Evolutionary conservation across 208 protist species (phyloP), one percentile per base, ranked within the genome.

Genomic region (Angomonas deanei): DNA sequence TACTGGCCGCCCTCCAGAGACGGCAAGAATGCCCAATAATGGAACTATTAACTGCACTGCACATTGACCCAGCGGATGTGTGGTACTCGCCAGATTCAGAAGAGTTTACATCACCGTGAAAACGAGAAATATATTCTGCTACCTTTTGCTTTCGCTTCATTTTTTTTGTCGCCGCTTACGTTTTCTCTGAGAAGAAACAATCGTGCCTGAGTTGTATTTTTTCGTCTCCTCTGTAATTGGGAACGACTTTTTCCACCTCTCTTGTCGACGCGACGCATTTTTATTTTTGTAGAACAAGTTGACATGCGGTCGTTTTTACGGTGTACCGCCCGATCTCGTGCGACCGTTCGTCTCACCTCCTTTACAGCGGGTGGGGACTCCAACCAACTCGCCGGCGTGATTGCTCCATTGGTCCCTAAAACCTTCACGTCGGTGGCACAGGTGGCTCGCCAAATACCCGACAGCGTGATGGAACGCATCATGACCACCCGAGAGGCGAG

Each of bases 381-480:
- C n/a, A n/a, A n/a, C 5, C 42, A 26, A 23, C 42, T 50, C 3
- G 17, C 42, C 3, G 17, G 15, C 8, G 42, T 50, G 42, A 5
- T 50, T 50, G 5, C 42, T 23, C n/a, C n/a, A n/a, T n/a, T 50
- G 17, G 42, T 50, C 42, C 42, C 42, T 5, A 10, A 10, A 10
- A 50, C 42, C 42, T 50, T 50, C 53, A 80, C 71, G 32, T 52
- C 79, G 23, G 69, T 78, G 15, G 71, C 79, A 13, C 79, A 85
- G 58, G 66, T 85, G n/a, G 70, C 66, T 15, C 72, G 69, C 17
- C 11, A 50, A 19, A 5, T 65, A 1, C 60, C 60, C 4, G 60
- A 65, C 23, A 47, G 2, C 3, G 23, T 65, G 3, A 26, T 65
- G 28, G 21, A 24, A 11, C 15, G 8, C 11, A 0, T 60, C 28